phyloP scores from a whole-genome alignment of 2,329 filamentous ascomycete species.

The Neofusicoccum cordaticola region DNA sequence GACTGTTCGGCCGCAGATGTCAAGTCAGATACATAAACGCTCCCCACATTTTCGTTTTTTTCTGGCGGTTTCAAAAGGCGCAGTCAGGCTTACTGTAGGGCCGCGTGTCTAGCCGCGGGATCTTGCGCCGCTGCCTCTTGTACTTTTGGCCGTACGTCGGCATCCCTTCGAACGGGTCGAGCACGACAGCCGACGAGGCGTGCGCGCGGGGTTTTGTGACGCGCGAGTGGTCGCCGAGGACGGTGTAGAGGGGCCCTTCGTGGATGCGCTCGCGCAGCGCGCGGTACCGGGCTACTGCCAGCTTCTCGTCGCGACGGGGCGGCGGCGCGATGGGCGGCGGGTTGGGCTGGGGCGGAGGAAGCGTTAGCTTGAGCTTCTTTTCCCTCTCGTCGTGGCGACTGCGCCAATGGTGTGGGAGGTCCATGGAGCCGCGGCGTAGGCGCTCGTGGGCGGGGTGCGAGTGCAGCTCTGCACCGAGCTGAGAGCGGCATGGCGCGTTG shows the following conservation, averaged over 20 bases:
- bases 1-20: constrained; percentile 37
- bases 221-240: constrained; percentile 49
- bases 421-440: too few relatives aligned
- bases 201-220: constrained; percentile 38
- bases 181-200: constrained; percentile 31
- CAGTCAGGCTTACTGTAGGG: constrained; percentile 52
- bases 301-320: constrained; percentile 45
- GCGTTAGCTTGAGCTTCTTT: not conserved
- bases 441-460: too few relatives aligned
- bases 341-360: constrained; percentile 2
- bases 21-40: constrained; percentile 14
- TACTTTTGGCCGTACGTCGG: constrained; percentile 60
- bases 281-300: constrained; percentile 50
- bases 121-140: constrained; percentile 52
- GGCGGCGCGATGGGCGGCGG: constrained; percentile 25
- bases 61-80: not conserved
- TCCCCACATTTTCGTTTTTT: not conserved
- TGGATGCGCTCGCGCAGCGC: constrained; percentile 54
- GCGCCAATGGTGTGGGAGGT: too few relatives aligned
- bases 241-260: constrained; percentile 59
- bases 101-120: constrained; percentile 54
- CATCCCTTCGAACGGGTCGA: constrained; percentile 62
- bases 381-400: constrained; percentile 17
- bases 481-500: not conserved
- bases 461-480: not conserved